Evolutionary conservation across 2,329 filamentous ascomycete species (phyloP), one percentile per base, ranked within the genome.

Genomic region (Chrysoporthe deuterocubensis): DNA sequence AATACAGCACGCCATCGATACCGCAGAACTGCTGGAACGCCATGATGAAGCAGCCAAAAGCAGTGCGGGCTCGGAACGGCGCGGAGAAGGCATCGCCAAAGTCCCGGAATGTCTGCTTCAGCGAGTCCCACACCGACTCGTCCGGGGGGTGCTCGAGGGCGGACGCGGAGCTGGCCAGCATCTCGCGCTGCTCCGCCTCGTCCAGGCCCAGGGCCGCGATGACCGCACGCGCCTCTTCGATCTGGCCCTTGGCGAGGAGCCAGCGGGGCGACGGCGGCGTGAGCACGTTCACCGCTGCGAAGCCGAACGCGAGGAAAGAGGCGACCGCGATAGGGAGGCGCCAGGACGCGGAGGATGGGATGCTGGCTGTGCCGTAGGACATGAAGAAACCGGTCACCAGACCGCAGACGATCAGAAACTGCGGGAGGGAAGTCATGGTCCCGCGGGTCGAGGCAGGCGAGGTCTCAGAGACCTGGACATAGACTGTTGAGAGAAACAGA

Each of bases 1-100:
- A 90, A 70, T 87, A 89, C 2, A 89, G 77, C 0, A 90, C 82
- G 0, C 86, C 87, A 48, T 90, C 87, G 50, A 90, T 89, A 0
- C 88, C 87, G 21, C 80, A 83, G 13, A 89, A 79, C 60, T 90
- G 88, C 67, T 88, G 84, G 78, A 88, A 84, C 0, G 78, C 83
- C 79, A 90, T 82, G 32, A 90, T 75, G 67, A 89, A 89, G 7
- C 85, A 81, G 1, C 82, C 87, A 21, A 89, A 81, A 0, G 80
- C 73, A 0, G 84, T 86, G 2, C 83, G 80, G 1, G 75, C 74
- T 1, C 85, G 78, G 9, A 81, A 81, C 0, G 78, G 77, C 0
- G 74, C 67, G 1, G 78, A 76, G 60, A 81, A 79, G 0, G 76
- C 67, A 34, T 64, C 70, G 14, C 40, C 56, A 37, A 70, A 70